Conservation (phyloP, 805 yeast genomes). For the Hanseniaspora clermontiae region DNA sequence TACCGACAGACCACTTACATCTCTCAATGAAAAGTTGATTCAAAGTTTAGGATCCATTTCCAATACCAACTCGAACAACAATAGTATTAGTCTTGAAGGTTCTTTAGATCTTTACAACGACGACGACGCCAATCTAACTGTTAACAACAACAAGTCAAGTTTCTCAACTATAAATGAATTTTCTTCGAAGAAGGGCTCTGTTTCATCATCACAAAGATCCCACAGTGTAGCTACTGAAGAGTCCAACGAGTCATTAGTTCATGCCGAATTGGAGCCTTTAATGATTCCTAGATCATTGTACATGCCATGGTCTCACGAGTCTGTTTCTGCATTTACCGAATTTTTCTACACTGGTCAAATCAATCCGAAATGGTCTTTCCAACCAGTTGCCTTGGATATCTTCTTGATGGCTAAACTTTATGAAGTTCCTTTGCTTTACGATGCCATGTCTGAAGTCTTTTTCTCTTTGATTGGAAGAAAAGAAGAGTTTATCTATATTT, state of each 20-base stretch:
- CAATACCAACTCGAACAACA: background rate
- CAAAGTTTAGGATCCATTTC: background rate
- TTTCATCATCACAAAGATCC: slow-evolving; percentile 9
- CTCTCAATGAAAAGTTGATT: background rate
- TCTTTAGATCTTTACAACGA: background rate
- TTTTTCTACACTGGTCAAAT: slow-evolving; percentile 70
- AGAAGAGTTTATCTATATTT: slow-evolving; percentile 35
- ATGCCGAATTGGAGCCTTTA: slow-evolving; percentile 41
- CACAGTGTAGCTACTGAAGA: slow-evolving; percentile 14
- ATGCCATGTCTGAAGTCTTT: slow-evolving; percentile 52
- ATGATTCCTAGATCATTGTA: slow-evolving; percentile 56
- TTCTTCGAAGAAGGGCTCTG: slow-evolving; percentile 1
- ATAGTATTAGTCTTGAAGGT: slow-evolving; percentile 11
- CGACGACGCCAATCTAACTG: slow-evolving; percentile 12
- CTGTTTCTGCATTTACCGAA: slow-evolving; percentile 56
- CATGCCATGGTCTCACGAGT: slow-evolving; percentile 50
- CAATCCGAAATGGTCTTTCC: slow-evolving; percentile 59
- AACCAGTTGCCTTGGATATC: slow-evolving; percentile 56
- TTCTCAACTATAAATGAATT: slow-evolving; percentile 7
- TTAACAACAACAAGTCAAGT: background rate
- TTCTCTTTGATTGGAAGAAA: slow-evolving; percentile 59
- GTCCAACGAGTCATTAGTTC: slow-evolving; percentile 15
- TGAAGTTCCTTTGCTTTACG: slow-evolving; percentile 58
- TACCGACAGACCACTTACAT: background rate
- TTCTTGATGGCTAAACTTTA: slow-evolving; percentile 51